phyloP scores from a whole-genome alignment of 148 eudicot species.

The Rhododendron ovatum region DNA sequence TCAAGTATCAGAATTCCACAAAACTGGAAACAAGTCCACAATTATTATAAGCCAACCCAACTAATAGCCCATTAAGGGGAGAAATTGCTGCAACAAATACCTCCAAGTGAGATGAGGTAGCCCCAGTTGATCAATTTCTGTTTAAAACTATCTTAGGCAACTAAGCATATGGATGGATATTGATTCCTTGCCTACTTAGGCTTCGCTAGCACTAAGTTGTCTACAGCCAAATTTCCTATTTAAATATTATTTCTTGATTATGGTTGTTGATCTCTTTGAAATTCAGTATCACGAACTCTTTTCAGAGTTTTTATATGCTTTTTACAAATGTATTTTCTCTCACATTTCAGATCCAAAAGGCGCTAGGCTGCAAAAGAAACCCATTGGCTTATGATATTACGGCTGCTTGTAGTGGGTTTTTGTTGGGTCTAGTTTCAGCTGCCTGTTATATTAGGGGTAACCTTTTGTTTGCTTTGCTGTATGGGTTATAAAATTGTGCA shows the following conservation, averaged over 20 bases:
- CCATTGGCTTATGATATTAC: conserved; percentile 93
- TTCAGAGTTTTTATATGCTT: not conserved
- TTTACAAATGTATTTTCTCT: not conserved
- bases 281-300: not conserved
- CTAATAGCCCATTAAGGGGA: not conserved
- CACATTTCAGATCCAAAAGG: conserved; percentile 61
- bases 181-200: not conserved
- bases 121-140: not conserved
- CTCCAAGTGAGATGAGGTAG: not conserved
- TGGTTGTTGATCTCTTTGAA: not conserved
- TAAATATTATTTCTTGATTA: not conserved
- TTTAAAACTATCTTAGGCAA: not conserved
- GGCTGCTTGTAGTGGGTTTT: conserved; percentile 94
- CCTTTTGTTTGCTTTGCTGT: conserved; percentile 17
- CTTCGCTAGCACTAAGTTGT: not conserved
- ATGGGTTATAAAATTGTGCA: conserved; percentile 2
- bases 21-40: not conserved
- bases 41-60: not conserved
- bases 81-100: not conserved
- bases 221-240: not conserved
- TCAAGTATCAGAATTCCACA: not conserved
- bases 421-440: conserved; percentile 84
- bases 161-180: not conserved
- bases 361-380: conserved; percentile 73
- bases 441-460: conserved; percentile 86